Conservation (phyloP, 78 protist species). For the Anaeramoeba flamelloides region DNA sequence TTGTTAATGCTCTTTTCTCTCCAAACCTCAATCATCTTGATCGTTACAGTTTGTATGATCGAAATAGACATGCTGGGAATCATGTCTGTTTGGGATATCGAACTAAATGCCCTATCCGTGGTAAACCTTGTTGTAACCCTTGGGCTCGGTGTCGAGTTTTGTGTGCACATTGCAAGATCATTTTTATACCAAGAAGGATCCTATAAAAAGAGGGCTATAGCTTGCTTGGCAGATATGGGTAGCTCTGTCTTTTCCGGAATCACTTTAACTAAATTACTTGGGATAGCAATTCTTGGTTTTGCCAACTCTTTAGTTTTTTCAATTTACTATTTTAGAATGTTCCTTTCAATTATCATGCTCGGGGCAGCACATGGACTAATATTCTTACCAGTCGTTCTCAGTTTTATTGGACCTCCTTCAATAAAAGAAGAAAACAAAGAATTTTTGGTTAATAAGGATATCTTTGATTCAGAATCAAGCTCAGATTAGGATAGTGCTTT, state of each 20-base stretch:
- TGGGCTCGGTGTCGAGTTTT: conserved; percentile 51
- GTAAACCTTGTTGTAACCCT: conserved; percentile 51
- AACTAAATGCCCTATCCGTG: conserved; percentile 46
- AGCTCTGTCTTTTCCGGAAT: conserved; percentile 37
- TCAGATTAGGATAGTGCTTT: too few species aligned
- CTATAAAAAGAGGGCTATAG: conserved; percentile 13
- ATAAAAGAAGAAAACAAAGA: too few species aligned
- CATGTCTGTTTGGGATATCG: conserved; percentile 38
- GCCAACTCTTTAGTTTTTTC: conserved; percentile 13
- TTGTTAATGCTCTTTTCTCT: conserved; percentile 21
- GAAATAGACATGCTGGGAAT: conserved; percentile 35
- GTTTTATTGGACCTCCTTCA: conserved; percentile 34
- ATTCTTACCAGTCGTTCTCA: conserved; percentile 29
- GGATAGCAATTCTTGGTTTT: conserved; percentile 41
- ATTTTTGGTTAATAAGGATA: too few species aligned
- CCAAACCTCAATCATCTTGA: conserved; percentile 16
- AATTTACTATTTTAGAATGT: conserved; percentile 51
- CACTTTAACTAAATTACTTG: conserved; percentile 43
- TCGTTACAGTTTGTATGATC: conserved; percentile 30
- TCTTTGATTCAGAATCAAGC: too few species aligned
- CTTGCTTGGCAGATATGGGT: conserved; percentile 40
- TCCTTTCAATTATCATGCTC: conserved; percentile 29
- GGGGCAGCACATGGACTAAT: conserved; percentile 44
- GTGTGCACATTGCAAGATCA: conserved; percentile 40
- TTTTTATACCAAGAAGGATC: conserved; percentile 10